Evolutionary conservation across 176 grass and related monocot genomes (phyloP).

Genomic region (Musa beccarii): DNA sequence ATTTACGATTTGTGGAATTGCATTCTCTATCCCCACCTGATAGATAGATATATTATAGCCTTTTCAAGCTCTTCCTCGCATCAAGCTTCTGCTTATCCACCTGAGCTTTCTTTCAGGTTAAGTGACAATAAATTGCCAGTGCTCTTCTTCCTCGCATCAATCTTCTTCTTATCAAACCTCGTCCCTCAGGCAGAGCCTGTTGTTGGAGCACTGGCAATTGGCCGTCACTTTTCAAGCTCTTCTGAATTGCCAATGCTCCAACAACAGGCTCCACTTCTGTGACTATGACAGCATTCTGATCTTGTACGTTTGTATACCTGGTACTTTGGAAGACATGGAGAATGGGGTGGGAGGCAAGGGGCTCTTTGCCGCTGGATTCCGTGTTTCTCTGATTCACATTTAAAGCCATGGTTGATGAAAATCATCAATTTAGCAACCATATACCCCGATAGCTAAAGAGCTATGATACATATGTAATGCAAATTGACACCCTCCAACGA

Average conservation of each 20-base stretch:
- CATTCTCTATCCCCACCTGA: background rate
- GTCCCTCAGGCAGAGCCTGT: conserved; percentile 19
- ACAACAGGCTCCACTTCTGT: conserved; percentile 8
- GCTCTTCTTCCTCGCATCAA: conserved; percentile 51
- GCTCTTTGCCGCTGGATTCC: no score
- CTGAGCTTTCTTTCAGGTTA: no score
- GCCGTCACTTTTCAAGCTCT: background rate
- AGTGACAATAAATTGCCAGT: no score
- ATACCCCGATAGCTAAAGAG: no score
- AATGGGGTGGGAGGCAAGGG: conserved; percentile 5
- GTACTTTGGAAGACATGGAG: conserved; percentile 34
- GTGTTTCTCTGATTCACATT: no score
- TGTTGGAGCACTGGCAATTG: conserved; percentile 2
- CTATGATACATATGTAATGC: no score
- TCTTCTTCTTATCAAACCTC: conserved; percentile 44
- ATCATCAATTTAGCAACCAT: no score
- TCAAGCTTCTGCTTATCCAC: no score
- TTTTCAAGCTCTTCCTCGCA: conserved; percentile 42
- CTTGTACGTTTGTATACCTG: conserved; percentile 29
- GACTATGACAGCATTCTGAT: conserved; percentile 39
- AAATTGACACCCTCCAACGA: no score
- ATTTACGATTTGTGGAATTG: no score
- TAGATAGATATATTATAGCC: conserved; percentile 24
- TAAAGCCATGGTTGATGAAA: no score
- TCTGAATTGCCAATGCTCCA: conserved; percentile 28